These are phyloP conservation scores for Galeopsis tetrahit DNA, from an alignment of 257 asterid species.

Conservation along the genomic window DNA sequence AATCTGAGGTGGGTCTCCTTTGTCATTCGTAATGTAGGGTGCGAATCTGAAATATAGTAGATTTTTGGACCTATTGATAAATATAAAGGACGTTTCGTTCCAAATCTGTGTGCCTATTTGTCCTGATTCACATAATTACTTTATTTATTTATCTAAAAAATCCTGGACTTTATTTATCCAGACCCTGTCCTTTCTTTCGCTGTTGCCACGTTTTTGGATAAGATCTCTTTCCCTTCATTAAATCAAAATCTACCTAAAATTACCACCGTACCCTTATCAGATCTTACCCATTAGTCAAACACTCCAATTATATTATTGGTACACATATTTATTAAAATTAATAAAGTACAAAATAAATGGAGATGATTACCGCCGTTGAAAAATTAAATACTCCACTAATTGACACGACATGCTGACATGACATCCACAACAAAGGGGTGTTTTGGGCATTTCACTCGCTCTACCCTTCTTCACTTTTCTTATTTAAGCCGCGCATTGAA, in stretches of 20 bases:
- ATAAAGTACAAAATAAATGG: neutral
- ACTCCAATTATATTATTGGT: too few relatives aligned
- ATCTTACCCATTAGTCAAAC: neutral
- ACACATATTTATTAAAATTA: too few relatives aligned
- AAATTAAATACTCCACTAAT: neutral
- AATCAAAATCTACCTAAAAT: neutral
- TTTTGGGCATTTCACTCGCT: neutral
- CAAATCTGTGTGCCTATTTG: slow-evolving; percentile 8
- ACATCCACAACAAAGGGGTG: neutral
- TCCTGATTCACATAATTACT: neutral
- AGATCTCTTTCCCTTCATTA: neutral
- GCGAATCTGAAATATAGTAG: slow-evolving; percentile 26
- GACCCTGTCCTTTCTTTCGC: slow-evolving; percentile 1
- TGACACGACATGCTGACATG: neutral
- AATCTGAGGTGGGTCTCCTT: neutral
- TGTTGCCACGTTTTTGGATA: slow-evolving; percentile 40
- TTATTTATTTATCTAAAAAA: neutral
- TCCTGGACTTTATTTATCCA: slow-evolving; percentile 1
- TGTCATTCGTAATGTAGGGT: neutral
- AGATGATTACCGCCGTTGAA: neutral
- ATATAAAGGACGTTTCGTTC: neutral
- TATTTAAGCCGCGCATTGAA: slow-evolving; percentile 6
- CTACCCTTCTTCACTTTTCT: neutral
- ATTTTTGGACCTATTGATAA: slow-evolving; percentile 18
- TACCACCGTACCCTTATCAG: slow-evolving; percentile 25